These are phyloP conservation scores for Termitomyces sp. DNA, from an alignment of 768 basidiomycete genomes.

Conservation along the genomic window DNA sequence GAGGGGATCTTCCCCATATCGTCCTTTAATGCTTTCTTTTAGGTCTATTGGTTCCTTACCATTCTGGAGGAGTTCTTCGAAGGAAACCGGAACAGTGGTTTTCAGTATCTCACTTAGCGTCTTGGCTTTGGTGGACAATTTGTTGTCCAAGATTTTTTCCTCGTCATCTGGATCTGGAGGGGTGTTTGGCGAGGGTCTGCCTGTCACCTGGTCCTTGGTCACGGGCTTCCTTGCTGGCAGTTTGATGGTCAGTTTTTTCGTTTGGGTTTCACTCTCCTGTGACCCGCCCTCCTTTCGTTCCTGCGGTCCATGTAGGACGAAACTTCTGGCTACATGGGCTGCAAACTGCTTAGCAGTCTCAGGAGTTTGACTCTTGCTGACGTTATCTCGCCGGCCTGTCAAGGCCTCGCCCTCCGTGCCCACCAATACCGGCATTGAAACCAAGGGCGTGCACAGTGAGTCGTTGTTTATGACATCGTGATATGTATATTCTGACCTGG, in stretches of 20 bases:
- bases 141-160: not conserved
- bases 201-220: not conserved
- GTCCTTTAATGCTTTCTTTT: not conserved
- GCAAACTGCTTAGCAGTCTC: not conserved
- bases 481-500: not conserved
- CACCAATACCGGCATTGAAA: not conserved
- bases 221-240: not conserved
- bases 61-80: not conserved
- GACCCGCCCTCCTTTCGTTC: not conserved
- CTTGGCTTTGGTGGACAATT: not conserved
- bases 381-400: too few species aligned
- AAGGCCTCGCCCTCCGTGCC: not conserved
- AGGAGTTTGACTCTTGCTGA: not conserved
- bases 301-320: not conserved
- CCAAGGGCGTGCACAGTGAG: not conserved
- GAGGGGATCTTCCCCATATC: not conserved
- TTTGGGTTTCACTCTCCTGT: too few species aligned
- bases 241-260: not conserved
- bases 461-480: not conserved
- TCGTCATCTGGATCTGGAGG: not conserved
- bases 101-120: too few species aligned
- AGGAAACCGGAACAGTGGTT: not conserved
- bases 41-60: not conserved
- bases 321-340: accelerated
- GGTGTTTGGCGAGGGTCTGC: not conserved